Base-by-base conservation (phyloP, 768 basidiomycete genomes). In the Tephrocybe sp. region DNA sequence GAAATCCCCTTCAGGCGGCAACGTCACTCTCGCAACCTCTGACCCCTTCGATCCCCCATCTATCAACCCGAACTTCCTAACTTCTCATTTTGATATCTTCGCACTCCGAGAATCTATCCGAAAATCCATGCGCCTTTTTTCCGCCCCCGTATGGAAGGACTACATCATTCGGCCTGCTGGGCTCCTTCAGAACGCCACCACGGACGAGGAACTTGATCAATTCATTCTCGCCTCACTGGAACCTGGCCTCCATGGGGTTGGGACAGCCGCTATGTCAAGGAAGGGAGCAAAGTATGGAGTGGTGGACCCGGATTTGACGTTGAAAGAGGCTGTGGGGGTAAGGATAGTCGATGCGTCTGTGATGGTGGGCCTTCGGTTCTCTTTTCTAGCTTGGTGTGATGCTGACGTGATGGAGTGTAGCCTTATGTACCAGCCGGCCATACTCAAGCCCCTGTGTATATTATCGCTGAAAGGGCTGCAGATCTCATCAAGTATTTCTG, bases 1-100 rank as follows among this genome's bases (percentile, higher is more conserved):
- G n/a, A 2, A 20, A 20, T 25, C 34, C 17, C 3, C 9, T n/a
- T 5, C 30, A 45, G 45, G 45, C 12, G 45, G 45, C 3, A 45
- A 34, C 14, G 17, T 45, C 17, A 34, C 30, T 21, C 21, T 45
- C 15, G 30, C n/a, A 11, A 33, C 45, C 21, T 36, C 12, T 34
- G 15, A 34, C 30, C 21, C 30, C 45, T 21, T 45, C 45, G 30
- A 45, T 18, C 9, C 7, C 17, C 33, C 25, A 17, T 18, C 20
- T 18, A 45, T 81, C 59, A 70, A 81, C 56, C 74, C 76, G 0
- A 71, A 70, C 42, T 73, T 79, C 62, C 68, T 73, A 11, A 59
- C 37, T 18, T 50, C 40, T 9, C 42, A 34, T 11, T 61, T 62
- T 34, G 67, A 66, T 48, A 39, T 59, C 10, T 54, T 48, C 17